Percentiles rank a stretch among this genome's conserved stretches.
Conservation (phyloP, 2,329 filamentous ascomycete genomes). For the Apiospora arundinis region DNA sequence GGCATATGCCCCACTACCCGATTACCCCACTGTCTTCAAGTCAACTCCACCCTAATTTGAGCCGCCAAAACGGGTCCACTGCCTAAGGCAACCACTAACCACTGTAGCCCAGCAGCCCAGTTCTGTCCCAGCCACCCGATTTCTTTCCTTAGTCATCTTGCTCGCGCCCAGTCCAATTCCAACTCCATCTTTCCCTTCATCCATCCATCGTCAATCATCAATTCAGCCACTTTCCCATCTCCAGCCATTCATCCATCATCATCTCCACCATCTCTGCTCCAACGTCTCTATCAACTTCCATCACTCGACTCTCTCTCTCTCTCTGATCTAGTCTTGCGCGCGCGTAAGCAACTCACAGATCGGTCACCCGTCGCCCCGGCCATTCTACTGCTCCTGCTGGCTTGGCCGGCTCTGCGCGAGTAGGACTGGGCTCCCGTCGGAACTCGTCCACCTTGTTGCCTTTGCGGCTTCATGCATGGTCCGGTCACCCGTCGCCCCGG, state of each 20-base stretch:
- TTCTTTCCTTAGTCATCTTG: neutral
- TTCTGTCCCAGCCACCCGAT: neutral
- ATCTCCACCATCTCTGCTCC: neutral
- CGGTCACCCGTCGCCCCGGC: slow-evolving; percentile 16
- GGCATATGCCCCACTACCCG: too few species aligned
- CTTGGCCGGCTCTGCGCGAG: slow-evolving; percentile 15
- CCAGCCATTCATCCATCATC: neutral
- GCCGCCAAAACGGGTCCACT: too few species aligned
- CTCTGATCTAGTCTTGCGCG: neutral
- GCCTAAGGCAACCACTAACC: too few species aligned
- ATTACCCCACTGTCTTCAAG: too few species aligned
- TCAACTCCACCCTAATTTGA: too few species aligned
- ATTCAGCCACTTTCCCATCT: neutral
- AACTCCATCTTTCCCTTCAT: neutral
- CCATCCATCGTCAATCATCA: neutral
- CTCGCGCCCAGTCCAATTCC: neutral
- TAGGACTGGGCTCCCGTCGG: slow-evolving; percentile 21
- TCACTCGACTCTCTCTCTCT: neutral
- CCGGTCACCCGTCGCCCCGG: slow-evolving; percentile 20
- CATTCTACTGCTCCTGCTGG: slow-evolving; percentile 20
- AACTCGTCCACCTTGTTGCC: slow-evolving; percentile 17
- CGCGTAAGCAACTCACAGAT: neutral
- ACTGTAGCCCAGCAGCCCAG: neutral
- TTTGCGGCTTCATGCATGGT: neutral
- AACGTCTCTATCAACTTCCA: neutral